phyloP scores from a whole-genome alignment of 441 rosid species.

The Euphorbia schlechtendalii region DNA sequence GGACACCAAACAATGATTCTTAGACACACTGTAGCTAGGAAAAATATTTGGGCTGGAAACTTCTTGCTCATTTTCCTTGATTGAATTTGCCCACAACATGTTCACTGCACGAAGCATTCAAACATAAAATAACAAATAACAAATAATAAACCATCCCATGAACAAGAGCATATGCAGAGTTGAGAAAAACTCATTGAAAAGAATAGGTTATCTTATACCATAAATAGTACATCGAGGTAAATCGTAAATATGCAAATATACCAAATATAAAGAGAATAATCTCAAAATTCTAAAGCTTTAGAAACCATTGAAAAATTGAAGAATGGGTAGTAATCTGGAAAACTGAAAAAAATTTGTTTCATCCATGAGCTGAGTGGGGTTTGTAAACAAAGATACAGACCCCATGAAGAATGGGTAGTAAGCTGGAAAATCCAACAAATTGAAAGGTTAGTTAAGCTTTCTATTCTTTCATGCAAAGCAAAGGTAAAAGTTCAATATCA shows the following conservation, averaged over 20 bases:
- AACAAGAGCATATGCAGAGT: not conserved
- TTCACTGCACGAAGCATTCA: conserved; percentile 26
- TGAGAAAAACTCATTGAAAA: not conserved
- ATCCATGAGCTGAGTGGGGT: too few species aligned
- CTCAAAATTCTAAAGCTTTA: not conserved
- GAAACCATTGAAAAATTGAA: too few species aligned
- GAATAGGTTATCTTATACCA: not conserved
- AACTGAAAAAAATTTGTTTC: too few species aligned
- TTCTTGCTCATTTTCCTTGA: conserved; percentile 36
- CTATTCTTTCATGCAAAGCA: too few species aligned
- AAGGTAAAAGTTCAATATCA: too few species aligned
- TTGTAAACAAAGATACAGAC: too few species aligned
- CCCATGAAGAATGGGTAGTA: too few species aligned
- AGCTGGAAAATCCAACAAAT: too few species aligned
- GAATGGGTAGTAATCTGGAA: too few species aligned
- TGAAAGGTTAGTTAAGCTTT: too few species aligned
- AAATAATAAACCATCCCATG: not conserved
- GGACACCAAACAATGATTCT: conserved; percentile 20
- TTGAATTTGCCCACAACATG: conserved; percentile 19
- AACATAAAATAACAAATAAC: conserved; percentile 3
- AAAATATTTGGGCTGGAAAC: conserved; percentile 28
- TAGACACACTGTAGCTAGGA: conserved; percentile 28
- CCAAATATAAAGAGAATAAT: not conserved
- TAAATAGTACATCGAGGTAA: not conserved
- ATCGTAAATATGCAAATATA: not conserved